Base-by-base conservation (phyloP, 1,139 yeast species). In the Schwanniomyces etchellsii region DNA sequence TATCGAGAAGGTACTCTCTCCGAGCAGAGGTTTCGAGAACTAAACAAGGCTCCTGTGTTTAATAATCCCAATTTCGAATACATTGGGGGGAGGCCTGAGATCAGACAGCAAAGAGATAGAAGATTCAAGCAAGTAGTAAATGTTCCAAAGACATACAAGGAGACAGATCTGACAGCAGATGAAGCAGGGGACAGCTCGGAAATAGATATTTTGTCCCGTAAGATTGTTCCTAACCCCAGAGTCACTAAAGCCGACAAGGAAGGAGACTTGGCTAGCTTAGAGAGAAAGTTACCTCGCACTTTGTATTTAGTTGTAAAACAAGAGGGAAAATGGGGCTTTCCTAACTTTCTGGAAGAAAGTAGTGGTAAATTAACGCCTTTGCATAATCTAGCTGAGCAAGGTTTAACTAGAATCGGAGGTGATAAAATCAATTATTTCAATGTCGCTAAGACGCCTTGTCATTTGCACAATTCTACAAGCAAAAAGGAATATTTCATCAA, bases 1-100 rank as follows among this genome's bases (percentile, higher is more conserved):
- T 91, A 81, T 64, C 84, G 83, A 53, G 81, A 75, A 45, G 97
- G 97, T 39, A 82, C 97, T 1, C 65, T 91, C 40, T 77, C 95
- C 6, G 96, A 88, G 52, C 84, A 88, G 53, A 77, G 77, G 47
- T 91, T 78, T 58, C 63, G 78, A 33, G 77, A 79, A 45, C 79
- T 82, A 28, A 95, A 89, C 52, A 70, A 69, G 37, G 80, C 81
- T 33, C 95, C 96, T 6, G 74, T 79, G 3, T 71, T 77, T 32
- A 73, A 76, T 44, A 79, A 78, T 42, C 82, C 86, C 16, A 83
- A 79, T 41, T 79, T 84, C 27, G 82, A 80, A 64, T 88, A 74
- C 54, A 81, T 91, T 11, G 70, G 74, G 37, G 96, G 96, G 40
- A 67, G 75, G 31, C 97, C 97, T 4, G 95, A 86, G 45, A 62